Conservation (phyloP, 2,329 filamentous ascomycete species). For the Metarhizium anisopliae region DNA sequence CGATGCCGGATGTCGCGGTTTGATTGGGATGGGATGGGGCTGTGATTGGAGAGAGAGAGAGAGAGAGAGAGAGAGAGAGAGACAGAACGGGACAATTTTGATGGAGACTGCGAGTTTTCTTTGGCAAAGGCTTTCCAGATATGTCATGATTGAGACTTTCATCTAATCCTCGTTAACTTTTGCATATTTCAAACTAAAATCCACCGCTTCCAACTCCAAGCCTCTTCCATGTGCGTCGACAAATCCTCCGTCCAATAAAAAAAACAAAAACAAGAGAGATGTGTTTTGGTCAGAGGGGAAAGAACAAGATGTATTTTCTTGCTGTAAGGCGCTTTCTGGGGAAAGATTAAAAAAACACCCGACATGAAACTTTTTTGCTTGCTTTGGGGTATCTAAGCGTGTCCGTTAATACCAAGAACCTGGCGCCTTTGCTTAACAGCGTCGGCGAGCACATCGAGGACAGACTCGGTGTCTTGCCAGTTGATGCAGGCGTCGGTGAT, state of each 20-base stretch:
- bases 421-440: conserved; percentile 46
- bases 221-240: neutral
- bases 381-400: conserved; percentile 1
- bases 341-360: neutral
- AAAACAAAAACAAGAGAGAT: neutral
- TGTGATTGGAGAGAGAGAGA: neutral
- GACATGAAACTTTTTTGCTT: neutral
- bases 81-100: neutral
- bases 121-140: neutral
- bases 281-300: neutral
- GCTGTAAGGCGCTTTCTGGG: neutral
- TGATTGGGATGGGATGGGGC: neutral
- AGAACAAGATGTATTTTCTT: neutral
- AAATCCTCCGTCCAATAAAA: neutral
- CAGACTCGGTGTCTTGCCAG: conserved; percentile 80
- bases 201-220: neutral
- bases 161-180: neutral
- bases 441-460: conserved; percentile 68
- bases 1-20: neutral
- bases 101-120: neutral
- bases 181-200: neutral
- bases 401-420: conserved; percentile 15
- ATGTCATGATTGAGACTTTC: neutral
- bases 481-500: conserved; percentile 97
- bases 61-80: too few relatives aligned